Base-by-base conservation (phyloP, 768 basidiomycete genomes). In the Phlebiopsis flavidoalba region DNA sequence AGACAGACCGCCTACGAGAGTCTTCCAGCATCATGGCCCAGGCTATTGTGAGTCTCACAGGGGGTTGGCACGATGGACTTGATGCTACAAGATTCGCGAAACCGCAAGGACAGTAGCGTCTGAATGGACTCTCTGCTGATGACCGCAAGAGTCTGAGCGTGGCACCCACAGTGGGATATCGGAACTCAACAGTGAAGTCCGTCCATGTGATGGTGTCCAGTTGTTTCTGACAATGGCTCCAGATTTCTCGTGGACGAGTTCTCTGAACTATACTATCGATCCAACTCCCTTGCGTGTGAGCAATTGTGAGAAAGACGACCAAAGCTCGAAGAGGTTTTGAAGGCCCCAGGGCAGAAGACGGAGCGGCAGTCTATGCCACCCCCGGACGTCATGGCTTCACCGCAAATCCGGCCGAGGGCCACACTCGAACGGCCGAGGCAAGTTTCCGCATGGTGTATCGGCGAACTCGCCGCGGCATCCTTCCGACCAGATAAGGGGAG, bases 101-200 rank as follows among this genome's bases (percentile, higher is more conserved):
- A 10, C n/a, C 33, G 46, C n/a, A 37, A 82, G 81, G 91, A 93
- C 71, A 85, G 84, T 67, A n/a, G 89, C 91, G 10, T 91, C 89
- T 10, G 88, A 91, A 64, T 93, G 91, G 91, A 93, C 65, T 92
- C 91, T 0, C 66, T 91, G 57, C 77, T 93, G 50, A 81, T 84
- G 61, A 87, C 86, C 26, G 91, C 91, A 3, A 82, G 91, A 40
- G 91, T n/a, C 91, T 8, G 85, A 88, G 60, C 79, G 91, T 61
- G 91, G 91, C n/a, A n/a, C 0, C 91, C 91, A 3, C 91, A 92
- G 67, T 93, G 91, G 91, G 91, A 93, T 70, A 78, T 92, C 43
- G 89, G 89, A 17, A 91, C 91, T 14, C 91, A 93, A 70, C 86
- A 89, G 91, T 93, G 65, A n/a, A 65, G 88, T 80, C 52, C 24